A percentile compares a stretch with the other conserved stretches of the same genome.
These are phyloP conservation scores for Plasmopara halstedii DNA, from an alignment of 352 stramenopile species.

Conservation along the genomic window DNA sequence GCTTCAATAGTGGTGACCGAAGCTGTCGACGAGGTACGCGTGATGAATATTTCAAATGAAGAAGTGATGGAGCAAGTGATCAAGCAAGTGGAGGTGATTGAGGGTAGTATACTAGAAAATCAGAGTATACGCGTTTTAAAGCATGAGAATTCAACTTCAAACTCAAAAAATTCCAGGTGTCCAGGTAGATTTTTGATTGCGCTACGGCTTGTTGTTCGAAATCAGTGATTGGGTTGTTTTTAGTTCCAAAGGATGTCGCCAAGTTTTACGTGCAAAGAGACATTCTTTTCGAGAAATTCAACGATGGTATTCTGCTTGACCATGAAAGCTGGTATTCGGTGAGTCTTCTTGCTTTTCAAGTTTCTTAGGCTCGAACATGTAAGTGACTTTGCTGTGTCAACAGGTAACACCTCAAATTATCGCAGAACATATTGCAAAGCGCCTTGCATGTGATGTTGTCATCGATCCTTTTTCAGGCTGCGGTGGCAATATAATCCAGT, in stretches of 20 bases:
- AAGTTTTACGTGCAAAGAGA: conserved; percentile 91
- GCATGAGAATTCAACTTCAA: conserved; percentile 8
- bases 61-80: conserved; percentile 38
- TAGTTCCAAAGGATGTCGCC: conserved; percentile 34
- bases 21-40: conserved; percentile 46
- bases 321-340: conserved; percentile 91
- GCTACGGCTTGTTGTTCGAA: background rate
- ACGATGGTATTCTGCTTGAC: conserved; percentile 88
- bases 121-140: conserved; percentile 5
- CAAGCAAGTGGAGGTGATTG: conserved; percentile 29
- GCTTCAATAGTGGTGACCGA: conserved; percentile 8
- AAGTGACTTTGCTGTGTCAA: background rate
- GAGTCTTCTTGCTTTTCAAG: conserved; percentile 1
- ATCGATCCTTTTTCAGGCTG: conserved; percentile 91
- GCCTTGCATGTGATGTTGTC: conserved; percentile 73
- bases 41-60: conserved; percentile 61
- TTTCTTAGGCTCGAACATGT: too few relatives aligned
- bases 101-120: conserved; percentile 3
- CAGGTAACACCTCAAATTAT: conserved; percentile 89
- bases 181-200: conserved; percentile 32
- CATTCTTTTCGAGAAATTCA: conserved; percentile 85
- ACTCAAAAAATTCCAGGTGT: conserved; percentile 23
- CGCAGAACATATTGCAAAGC: conserved; percentile 77
- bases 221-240: background rate
- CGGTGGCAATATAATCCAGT: conserved; percentile 91